Base-by-base conservation (phyloP, 495 filamentous ascomycete species). In the Aspergillus wentii region DNA sequence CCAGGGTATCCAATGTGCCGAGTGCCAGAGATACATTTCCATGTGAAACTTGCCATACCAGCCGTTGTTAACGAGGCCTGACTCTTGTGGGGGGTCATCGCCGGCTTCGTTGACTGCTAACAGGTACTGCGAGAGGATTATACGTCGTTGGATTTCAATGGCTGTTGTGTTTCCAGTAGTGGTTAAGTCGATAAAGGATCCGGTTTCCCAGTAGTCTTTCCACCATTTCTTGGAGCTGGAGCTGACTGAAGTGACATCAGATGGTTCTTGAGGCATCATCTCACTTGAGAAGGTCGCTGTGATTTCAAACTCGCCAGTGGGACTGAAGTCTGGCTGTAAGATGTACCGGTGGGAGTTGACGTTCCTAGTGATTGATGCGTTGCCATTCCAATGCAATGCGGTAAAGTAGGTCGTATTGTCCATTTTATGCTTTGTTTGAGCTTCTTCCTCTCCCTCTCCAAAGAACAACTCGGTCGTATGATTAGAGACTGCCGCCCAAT, bases 1-100 rank as follows among this genome's bases (percentile, higher is more conserved):
- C 74, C 75, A 80, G 14, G 68, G 61, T 6, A 65, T 62, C 52
- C 72, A 78, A 17, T 74, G 76, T 6, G 66, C 51, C 0, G 60
- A 54, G 54, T 78, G 68, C 74, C 74, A 78, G 40, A 74, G 54
- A 20, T 61, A 49, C 75, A 78, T 78, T 40, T 80, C 75, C 23
- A 76, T 22, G 32, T 51, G 48, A 20, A 51, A 51, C 16, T 51
- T 51, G 17, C 48, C 48, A 21, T 51, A 46, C 48, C 48, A 51
- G 30, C 48, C 48, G 19, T 51, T 51, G 26, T 46, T 51, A 11
- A 40, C 34, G 6, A 46, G 35, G 21, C 48, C 48, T 30, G 29
- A 33, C 23, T 42, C 49, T 23, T 53, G 49, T 1, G 49, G 45
- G 2, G 49, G 49, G 20, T 46, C 39, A 32, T 53, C 19, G 13